phyloP scores from a whole-genome alignment of 768 basidiomycete genomes.

The Russula lepida region DNA sequence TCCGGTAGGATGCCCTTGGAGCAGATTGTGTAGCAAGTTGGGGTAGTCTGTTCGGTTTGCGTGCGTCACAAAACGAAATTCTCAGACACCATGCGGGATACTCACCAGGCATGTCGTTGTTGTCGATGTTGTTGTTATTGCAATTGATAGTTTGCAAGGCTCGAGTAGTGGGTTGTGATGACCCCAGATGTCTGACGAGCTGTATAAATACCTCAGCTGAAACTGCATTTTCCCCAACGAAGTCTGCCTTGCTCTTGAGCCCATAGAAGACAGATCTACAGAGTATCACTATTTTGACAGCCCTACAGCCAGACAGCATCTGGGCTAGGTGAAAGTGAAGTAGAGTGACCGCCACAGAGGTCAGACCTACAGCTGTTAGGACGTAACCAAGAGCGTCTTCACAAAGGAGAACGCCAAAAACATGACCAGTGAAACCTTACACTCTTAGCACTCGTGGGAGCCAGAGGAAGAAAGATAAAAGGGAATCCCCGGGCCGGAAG shows the following conservation, averaged over 20 bases:
- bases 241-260: neutral
- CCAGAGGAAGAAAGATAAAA: neutral
- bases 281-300: neutral
- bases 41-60: neutral
- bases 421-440: neutral
- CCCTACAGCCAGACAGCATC: conserved; percentile 6
- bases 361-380: conserved; percentile 15
- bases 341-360: neutral
- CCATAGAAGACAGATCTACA: neutral
- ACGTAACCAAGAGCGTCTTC: neutral
- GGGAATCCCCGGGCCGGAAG: neutral
- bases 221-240: neutral
- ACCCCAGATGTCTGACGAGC: neutral
- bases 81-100: too few species aligned
- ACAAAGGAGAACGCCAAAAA: neutral
- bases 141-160: neutral
- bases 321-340: conserved; percentile 1
- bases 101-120: neutral
- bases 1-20: neutral
- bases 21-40: neutral
- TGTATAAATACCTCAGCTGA: neutral
- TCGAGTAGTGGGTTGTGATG: neutral
- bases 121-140: neutral
- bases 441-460: neutral
- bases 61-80: neutral